Conservation (phyloP, 140 eudicot genomes). For the Bidens hawaiensis region DNA sequence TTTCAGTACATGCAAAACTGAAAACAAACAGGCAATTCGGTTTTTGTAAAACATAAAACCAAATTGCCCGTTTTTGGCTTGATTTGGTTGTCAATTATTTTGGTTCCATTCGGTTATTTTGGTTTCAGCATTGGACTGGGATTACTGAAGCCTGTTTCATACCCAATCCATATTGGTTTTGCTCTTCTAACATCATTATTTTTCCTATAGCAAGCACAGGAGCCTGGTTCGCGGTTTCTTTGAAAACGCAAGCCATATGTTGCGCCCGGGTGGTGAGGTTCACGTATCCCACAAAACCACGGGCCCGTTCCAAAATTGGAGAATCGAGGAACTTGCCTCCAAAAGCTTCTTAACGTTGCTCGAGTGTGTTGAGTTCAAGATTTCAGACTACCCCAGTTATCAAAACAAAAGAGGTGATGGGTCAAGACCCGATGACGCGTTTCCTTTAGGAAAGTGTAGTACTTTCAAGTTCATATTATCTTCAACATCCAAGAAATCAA, state of each 20-base stretch:
- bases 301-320: constrained; percentile 45
- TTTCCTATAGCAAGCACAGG: constrained; percentile 44
- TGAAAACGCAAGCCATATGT: constrained; percentile 42
- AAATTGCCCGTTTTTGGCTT: too few relatives aligned
- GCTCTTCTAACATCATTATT: not conserved
- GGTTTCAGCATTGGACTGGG: not conserved
- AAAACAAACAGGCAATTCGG: too few relatives aligned
- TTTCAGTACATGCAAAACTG: too few relatives aligned
- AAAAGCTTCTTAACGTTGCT: constrained; percentile 21
- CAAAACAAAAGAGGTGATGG: constrained; percentile 66
- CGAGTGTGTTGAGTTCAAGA: constrained; percentile 32
- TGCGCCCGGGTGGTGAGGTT: constrained; percentile 50
- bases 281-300: constrained; percentile 66
- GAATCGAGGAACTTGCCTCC: constrained; percentile 44
- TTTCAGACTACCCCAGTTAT: constrained; percentile 64
- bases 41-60: too few relatives aligned
- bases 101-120: too few relatives aligned
- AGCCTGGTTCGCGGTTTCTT: constrained; percentile 55
- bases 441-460: constrained; percentile 49
- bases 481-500: too few relatives aligned
- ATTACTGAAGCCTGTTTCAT: too few relatives aligned
- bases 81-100: too few relatives aligned
- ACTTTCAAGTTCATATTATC: constrained; percentile 48
- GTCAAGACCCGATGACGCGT: constrained; percentile 35
- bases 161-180: too few relatives aligned